Conservation (phyloP, 208 protist genomes). For the Plasmodiophora brassicae region DNA sequence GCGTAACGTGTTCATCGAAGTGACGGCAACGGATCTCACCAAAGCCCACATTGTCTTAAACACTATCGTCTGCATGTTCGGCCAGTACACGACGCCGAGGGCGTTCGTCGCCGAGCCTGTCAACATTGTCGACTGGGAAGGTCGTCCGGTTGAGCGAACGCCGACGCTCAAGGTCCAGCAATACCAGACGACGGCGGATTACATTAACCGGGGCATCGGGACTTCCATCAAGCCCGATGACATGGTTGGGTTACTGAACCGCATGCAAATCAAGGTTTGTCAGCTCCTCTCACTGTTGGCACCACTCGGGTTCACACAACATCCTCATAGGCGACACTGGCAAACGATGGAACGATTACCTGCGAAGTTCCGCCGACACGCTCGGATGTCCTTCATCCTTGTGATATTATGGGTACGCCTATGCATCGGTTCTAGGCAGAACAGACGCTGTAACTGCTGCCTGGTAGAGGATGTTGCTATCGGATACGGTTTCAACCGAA, state of each 20-base stretch:
- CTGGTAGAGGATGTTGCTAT: slow-evolving; percentile 50
- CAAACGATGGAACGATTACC: background rate
- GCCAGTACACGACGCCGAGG: background rate
- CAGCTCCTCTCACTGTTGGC: background rate
- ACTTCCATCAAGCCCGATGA: slow-evolving; percentile 39
- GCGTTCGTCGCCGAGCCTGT: background rate
- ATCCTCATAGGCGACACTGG: background rate
- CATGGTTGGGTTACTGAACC: slow-evolving; percentile 35
- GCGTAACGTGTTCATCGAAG: slow-evolving; percentile 98
- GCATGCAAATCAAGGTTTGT: slow-evolving; percentile 33
- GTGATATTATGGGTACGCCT: slow-evolving; percentile 40
- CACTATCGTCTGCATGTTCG: background rate
- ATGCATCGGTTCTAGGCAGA: background rate
- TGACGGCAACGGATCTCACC: slow-evolving; percentile 91
- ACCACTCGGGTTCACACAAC: background rate
- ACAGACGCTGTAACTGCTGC: background rate
- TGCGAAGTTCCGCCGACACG: slow-evolving; percentile 36
- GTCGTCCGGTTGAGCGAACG: background rate
- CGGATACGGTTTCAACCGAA: slow-evolving; percentile 49
- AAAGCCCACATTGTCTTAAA: slow-evolving; percentile 91
- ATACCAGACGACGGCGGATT: slow-evolving; percentile 3
- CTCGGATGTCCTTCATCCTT: slow-evolving; percentile 46
- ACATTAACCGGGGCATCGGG: slow-evolving; percentile 38
- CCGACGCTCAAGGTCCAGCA: no score
- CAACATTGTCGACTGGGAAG: background rate